A percentile compares a stretch with the other conserved stretches of the same genome.
Conservation (phyloP, 2,329 filamentous ascomycete species). For the Cytospora piceae region DNA sequence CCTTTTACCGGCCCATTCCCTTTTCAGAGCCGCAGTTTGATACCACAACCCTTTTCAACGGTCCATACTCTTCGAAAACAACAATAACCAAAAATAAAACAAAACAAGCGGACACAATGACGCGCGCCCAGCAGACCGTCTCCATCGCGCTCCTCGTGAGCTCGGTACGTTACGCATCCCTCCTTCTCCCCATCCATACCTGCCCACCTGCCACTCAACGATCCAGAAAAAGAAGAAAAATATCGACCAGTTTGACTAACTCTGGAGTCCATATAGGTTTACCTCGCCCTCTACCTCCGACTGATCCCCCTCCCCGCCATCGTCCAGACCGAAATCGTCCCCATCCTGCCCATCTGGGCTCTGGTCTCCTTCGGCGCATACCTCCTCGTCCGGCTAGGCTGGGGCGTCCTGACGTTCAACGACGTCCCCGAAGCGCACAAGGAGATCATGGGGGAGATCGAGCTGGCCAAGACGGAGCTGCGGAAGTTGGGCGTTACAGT, state of each 20-base stretch:
- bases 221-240: background rate
- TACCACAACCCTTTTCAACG: background rate
- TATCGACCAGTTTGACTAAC: slow-evolving; percentile 30
- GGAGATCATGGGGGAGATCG: slow-evolving; percentile 85
- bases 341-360: slow-evolving; percentile 89
- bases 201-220: background rate
- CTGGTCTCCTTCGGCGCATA: slow-evolving; percentile 90
- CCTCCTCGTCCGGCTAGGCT: slow-evolving; percentile 88
- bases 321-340: slow-evolving; percentile 83
- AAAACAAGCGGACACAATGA: slow-evolving; percentile 65
- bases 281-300: slow-evolving; percentile 82
- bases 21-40: slow-evolving; percentile 8
- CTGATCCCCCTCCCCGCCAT: slow-evolving; percentile 78
- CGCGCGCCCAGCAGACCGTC: slow-evolving; percentile 89
- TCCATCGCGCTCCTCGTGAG: slow-evolving; percentile 85
- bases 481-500: slow-evolving; percentile 76
- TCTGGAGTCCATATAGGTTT: slow-evolving; percentile 66
- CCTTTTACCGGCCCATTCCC: slow-evolving; percentile 18
- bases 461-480: slow-evolving; percentile 74
- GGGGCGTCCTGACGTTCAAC: slow-evolving; percentile 94
- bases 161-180: slow-evolving; percentile 64
- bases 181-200: slow-evolving; percentile 7
- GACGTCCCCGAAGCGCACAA: slow-evolving; percentile 89
- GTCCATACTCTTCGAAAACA: background rate
- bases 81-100: background rate